Base-by-base conservation (phyloP, 2,329 filamentous ascomycete species). In the Phaeosphaeriaceae sp. region DNA sequence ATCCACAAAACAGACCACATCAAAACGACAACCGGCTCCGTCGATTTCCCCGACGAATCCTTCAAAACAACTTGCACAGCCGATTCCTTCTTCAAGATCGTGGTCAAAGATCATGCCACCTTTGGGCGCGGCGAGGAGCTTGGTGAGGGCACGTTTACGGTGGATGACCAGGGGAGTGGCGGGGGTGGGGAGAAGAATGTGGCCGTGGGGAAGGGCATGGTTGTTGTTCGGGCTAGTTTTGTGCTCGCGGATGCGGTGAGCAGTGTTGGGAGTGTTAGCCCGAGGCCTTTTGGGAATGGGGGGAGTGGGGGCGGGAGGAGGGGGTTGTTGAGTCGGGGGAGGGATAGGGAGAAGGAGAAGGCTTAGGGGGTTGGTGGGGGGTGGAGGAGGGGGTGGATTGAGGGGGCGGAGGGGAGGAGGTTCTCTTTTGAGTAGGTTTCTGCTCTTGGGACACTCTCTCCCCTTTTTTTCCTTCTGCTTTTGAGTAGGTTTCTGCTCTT, bases 1-100 rank as follows among this genome's bases (percentile, higher is more conserved):
- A 79, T 99, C 37, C 87, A 92, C 76, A 97, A 97, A 79, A 97
- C 92, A 17, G 96, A 96, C 72, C 88, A 94, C 57, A 84, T 89
- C 77, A 96, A 96, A 73, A 82, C 87, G 0, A 76, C 83, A 3
- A 78, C 77, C 1, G 90, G 88, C 1, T 55, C 54, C 20, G 66
- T 69, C n/a, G 83, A 90, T 53, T 81, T 78, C 15, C 70, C 77
- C 7, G 77, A 81, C 41, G 90, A 96, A 71, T 86, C 84, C 0
- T 93, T 94, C 79, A 92, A 87, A 66, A 81, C 89, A 17, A 79
- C 81, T 9, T 95, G 92, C 74, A 83, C 87, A 1, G 87, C 93
- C 2, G 93, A 97, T 62, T 81, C 89, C 17, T 87, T 90, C 67
- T 97, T 97, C 82, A 89, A 91, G 70, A 71, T 99, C 53, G 83